phyloP scores from a whole-genome alignment of 2,329 filamentous ascomycete species.

The Phialophora expanda region DNA sequence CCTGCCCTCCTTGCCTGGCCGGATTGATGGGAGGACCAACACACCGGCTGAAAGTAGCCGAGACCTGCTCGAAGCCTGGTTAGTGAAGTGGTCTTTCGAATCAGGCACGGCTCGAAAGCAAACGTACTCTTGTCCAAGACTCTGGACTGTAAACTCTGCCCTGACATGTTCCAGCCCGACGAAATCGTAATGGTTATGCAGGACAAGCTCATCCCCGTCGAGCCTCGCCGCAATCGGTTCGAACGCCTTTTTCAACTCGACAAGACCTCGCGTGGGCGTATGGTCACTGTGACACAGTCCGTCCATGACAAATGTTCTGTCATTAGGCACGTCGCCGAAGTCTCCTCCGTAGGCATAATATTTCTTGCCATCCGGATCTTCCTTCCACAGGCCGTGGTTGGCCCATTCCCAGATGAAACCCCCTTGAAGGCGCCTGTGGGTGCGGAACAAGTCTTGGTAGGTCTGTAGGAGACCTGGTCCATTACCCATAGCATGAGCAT shows the following conservation, averaged over 20 bases:
- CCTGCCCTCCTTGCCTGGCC: conserved; percentile 42
- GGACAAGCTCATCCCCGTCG: conserved; percentile 52
- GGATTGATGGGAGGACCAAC: conserved; percentile 17
- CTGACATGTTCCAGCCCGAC: conserved; percentile 29
- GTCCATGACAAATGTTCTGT: conserved; percentile 67
- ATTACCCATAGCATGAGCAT: conserved; percentile 72
- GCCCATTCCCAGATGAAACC: conserved; percentile 72
- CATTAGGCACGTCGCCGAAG: conserved; percentile 66
- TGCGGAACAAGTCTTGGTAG: conserved; percentile 68
- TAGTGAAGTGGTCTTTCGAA: background rate
- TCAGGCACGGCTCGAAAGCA: background rate
- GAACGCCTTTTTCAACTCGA: conserved; percentile 64
- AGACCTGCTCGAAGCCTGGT: conserved; percentile 10
- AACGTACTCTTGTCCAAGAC: conserved; percentile 50
- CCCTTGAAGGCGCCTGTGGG: conserved; percentile 66
- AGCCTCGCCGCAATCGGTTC: conserved; percentile 61
- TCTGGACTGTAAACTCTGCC: conserved; percentile 52
- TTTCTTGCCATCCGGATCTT: conserved; percentile 44
- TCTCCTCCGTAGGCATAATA: conserved; percentile 68
- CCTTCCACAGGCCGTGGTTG: conserved; percentile 60
- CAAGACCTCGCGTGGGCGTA: conserved; percentile 61
- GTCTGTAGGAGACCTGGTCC: conserved; percentile 72
- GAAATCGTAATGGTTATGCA: conserved; percentile 35
- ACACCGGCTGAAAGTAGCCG: conserved; percentile 17
- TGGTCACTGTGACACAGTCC: conserved; percentile 62